A percentile compares a stretch with the other conserved stretches of the same genome.
phyloP scores from a whole-genome alignment of 176 grass and related monocot genomes.

The Rhynchospora pubera region DNA sequence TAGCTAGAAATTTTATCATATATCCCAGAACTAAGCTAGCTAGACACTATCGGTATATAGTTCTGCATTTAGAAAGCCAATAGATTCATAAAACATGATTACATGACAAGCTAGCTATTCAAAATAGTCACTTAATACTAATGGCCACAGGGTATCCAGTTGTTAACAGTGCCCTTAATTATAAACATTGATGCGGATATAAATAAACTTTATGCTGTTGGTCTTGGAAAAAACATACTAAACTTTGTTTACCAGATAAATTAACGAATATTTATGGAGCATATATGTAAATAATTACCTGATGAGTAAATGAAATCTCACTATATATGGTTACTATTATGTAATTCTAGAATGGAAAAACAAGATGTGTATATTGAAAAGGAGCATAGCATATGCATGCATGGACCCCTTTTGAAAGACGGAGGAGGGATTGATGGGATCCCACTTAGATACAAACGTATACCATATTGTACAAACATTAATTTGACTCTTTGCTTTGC shows the following conservation, averaged over 20 bases:
- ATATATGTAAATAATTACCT: neutral
- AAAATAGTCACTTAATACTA: neutral
- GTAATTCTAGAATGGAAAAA: neutral
- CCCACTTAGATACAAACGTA: slow-evolving; percentile 16
- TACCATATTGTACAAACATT: slow-evolving; percentile 17
- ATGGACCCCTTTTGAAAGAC: slow-evolving; percentile 5
- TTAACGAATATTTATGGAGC: neutral
- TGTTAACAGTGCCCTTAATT: neutral
- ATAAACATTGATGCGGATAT: neutral
- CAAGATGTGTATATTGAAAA: neutral
- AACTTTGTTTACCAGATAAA: neutral
- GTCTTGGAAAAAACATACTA: neutral
- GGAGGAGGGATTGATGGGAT: neutral
- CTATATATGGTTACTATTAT: neutral
- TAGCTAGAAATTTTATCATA: neutral
- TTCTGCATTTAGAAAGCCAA: neutral
- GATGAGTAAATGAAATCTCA: neutral
- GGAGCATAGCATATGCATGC: neutral
- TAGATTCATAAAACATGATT: neutral
- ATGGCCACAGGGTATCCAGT: neutral
- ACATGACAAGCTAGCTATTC: neutral
- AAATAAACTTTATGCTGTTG: neutral
- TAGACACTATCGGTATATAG: neutral
- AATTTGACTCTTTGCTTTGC: neutral
- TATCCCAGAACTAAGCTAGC: neutral